phyloP scores from a whole-genome alignment of 495 filamentous ascomycete genomes.

The Recurvomyces mirabilis region DNA sequence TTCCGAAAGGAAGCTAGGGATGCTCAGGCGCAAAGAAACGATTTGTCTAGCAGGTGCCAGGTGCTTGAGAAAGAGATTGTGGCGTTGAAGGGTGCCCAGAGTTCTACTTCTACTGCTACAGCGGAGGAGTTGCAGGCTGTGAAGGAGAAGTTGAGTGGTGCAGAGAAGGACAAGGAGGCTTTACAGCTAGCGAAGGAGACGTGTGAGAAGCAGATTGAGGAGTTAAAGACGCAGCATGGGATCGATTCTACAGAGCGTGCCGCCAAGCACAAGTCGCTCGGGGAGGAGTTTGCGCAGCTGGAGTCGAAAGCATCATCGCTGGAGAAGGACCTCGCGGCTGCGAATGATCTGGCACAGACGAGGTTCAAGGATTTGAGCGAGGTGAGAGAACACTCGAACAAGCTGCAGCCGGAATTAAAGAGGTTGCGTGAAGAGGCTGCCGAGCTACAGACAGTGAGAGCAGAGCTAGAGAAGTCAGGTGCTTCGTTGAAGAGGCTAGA shows the following conservation, averaged over 20 bases:
- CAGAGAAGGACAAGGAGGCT: constrained; percentile 35
- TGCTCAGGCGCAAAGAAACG: constrained; percentile 2
- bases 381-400: constrained; percentile 63
- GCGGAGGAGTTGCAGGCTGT: constrained; percentile 1
- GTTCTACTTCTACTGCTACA: not conserved
- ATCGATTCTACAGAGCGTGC: constrained; percentile 40
- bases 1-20: constrained; percentile 29
- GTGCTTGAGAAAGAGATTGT: constrained; percentile 50
- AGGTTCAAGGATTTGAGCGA: constrained; percentile 83
- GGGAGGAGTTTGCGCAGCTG: constrained; percentile 61
- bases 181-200: constrained; percentile 30
- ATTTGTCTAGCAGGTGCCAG: constrained; percentile 13
- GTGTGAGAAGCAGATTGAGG: constrained; percentile 25
- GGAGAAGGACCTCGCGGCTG: constrained; percentile 75
- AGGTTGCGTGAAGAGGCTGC: constrained; percentile 63
- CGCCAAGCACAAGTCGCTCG: constrained; percentile 47
- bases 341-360: constrained; percentile 70
- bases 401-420: constrained; percentile 73
- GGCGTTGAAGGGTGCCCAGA: constrained; percentile 28
- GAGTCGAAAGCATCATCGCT: constrained; percentile 57
- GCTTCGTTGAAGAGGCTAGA: constrained; percentile 64
- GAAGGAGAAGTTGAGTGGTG: constrained; percentile 42
- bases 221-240: constrained; percentile 45
- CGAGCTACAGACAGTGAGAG: constrained; percentile 56
- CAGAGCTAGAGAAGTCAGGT: constrained; percentile 57